These are phyloP conservation scores for Camptophora hylomeconis DNA, from an alignment of 2,329 filamentous ascomycete genomes.

Conservation along the genomic window DNA sequence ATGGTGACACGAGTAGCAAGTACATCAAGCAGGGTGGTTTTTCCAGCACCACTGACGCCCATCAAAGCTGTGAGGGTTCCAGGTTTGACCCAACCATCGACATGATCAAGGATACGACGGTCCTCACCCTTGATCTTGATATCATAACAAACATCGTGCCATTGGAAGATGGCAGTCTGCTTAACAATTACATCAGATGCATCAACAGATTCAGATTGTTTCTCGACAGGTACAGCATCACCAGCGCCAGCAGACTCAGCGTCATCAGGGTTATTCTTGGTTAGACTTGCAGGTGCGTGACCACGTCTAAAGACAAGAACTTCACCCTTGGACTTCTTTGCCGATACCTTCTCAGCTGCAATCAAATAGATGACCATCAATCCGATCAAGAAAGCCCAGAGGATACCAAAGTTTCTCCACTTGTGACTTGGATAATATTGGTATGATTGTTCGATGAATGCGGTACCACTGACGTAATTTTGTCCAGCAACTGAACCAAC, in stretches of 20 bases:
- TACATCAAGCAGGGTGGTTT: conserved; percentile 79
- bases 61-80: conserved; percentile 82
- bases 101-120: conserved; percentile 66
- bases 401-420: conserved; percentile 58
- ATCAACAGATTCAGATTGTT: conserved; percentile 13
- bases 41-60: conserved; percentile 85
- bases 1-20: conserved; percentile 76
- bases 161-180: conserved; percentile 71
- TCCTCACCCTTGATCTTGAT: conserved; percentile 66
- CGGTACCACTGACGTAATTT: conserved; percentile 42
- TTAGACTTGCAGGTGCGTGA: conserved; percentile 11
- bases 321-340: conserved; percentile 26
- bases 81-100: conserved; percentile 89
- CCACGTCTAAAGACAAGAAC: conserved; percentile 21
- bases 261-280: conserved; percentile 13
- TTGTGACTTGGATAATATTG: conserved; percentile 44
- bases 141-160: conserved; percentile 72
- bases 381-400: conserved; percentile 51
- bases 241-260: conserved; percentile 18
- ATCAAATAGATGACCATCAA: conserved; percentile 28
- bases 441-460: conserved; percentile 43
- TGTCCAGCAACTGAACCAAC: conserved; percentile 46
- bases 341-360: conserved; percentile 20
- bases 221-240: conserved; percentile 20
- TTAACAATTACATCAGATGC: conserved; percentile 37